Evolutionary conservation across 805 yeast genomes (phyloP).

Genomic region (Yueomyces sp.): DNA sequence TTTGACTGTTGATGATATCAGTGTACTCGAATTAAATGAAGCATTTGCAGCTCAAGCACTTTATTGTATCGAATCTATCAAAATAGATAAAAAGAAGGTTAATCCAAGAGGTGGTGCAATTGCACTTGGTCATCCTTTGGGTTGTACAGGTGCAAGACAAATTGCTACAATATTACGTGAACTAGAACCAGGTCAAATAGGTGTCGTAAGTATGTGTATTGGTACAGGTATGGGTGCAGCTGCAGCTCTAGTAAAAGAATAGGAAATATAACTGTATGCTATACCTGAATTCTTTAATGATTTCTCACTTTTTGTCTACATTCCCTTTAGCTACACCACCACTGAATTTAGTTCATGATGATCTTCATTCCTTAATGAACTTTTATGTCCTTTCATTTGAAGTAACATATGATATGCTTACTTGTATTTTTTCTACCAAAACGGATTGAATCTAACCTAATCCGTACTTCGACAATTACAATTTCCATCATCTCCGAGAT

Average conservation of each 20-base stretch:
- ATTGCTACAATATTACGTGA: conserved; percentile 78
- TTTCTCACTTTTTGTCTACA: too few relatives aligned
- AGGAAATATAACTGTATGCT: conserved; percentile 3
- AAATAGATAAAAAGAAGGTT: conserved; percentile 57
- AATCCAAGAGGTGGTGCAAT: conserved; percentile 96
- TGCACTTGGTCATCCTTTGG: conserved; percentile 90
- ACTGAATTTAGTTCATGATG: too few relatives aligned
- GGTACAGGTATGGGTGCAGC: conserved; percentile 99
- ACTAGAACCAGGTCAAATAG: conserved; percentile 66
- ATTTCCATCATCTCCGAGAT: too few relatives aligned
- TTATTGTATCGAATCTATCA: conserved; percentile 51
- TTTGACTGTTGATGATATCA: conserved; percentile 49
- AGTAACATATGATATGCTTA: too few relatives aligned
- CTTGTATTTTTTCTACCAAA: too few relatives aligned
- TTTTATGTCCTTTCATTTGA: too few relatives aligned
- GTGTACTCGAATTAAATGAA: conserved; percentile 81
- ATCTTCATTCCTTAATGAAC: too few relatives aligned
- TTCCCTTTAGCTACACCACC: too few relatives aligned
- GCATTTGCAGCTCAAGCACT: conserved; percentile 95
- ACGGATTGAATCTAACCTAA: too few relatives aligned
- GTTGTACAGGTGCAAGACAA: conserved; percentile 88
- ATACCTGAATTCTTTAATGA: too few relatives aligned
- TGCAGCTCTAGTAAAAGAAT: conserved; percentile 70
- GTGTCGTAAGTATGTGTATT: conserved; percentile 91
- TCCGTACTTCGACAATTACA: too few relatives aligned